Percentiles rank a stretch among this genome's conserved stretches.
Evolutionary conservation across 805 yeast genomes (phyloP).

Genomic region (Debaryomyces hansenii): DNA sequence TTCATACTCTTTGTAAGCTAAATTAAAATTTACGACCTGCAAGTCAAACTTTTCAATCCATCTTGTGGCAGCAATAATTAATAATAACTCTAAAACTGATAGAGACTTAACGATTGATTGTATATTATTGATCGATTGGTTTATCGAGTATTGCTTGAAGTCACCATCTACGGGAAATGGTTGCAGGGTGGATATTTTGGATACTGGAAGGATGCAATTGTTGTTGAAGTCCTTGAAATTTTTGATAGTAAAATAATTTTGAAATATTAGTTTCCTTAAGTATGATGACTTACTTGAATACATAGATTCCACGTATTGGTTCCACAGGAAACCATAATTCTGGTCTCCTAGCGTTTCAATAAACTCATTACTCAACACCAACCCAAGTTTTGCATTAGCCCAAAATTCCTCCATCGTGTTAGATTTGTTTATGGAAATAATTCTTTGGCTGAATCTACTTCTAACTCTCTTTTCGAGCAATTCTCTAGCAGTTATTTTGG

Average conservation of each 20-base stretch:
- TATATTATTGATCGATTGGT: conserved; percentile 22
- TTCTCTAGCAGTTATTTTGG: conserved; percentile 75
- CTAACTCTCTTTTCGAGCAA: conserved; percentile 87
- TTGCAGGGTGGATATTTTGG: conserved; percentile 18
- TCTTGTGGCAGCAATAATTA: conserved; percentile 76
- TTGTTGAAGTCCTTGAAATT: conserved; percentile 53
- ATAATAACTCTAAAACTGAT: conserved; percentile 69
- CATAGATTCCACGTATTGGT: conserved; percentile 34
- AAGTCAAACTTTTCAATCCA: conserved; percentile 58
- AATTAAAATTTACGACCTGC: conserved; percentile 68
- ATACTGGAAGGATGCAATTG: conserved; percentile 43
- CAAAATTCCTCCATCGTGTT: conserved; percentile 49
- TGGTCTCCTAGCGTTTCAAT: conserved; percentile 14
- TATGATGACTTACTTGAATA: conserved; percentile 18
- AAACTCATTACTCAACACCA: conserved; percentile 25
- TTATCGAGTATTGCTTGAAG: conserved; percentile 21
- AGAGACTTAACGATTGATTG: conserved; percentile 37
- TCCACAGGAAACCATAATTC: conserved; percentile 43
- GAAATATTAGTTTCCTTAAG: conserved; percentile 14
- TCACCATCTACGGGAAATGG: conserved; percentile 26
- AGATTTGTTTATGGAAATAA: conserved; percentile 59
- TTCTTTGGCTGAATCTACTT: conserved; percentile 82
- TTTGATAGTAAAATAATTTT: conserved; percentile 58
- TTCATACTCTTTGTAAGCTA: conserved; percentile 76
- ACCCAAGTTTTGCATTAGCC: conserved; percentile 42